phyloP scores from a whole-genome alignment of 805 yeast species.

The Yarrowia bubula region DNA sequence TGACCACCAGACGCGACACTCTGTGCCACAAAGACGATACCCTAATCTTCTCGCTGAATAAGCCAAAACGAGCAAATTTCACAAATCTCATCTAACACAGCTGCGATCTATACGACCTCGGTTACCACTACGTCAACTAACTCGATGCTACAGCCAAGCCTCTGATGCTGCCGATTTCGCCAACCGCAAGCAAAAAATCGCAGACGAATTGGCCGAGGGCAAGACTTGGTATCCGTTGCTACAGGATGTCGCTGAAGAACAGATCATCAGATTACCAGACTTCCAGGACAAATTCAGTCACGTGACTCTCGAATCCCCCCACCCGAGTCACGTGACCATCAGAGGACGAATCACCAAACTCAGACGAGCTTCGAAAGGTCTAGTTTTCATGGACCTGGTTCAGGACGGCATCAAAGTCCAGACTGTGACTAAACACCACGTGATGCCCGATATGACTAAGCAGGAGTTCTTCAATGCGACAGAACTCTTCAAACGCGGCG shows the following conservation, averaged over 20 bases:
- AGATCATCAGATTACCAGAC: slow-evolving; percentile 26
- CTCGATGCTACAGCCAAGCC: neutral
- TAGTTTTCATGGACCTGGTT: slow-evolving; percentile 63
- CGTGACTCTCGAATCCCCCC: neutral
- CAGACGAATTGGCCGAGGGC: neutral
- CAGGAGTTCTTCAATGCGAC: slow-evolving; percentile 45
- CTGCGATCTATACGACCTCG: neutral
- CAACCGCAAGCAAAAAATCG: slow-evolving; percentile 21
- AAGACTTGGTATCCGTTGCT: slow-evolving; percentile 28
- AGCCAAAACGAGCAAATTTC: too few species aligned
- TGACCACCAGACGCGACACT: slow-evolving; percentile 6
- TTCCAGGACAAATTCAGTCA: slow-evolving; percentile 9
- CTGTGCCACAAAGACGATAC: neutral
- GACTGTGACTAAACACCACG: slow-evolving; percentile 55
- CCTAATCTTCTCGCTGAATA: slow-evolving; percentile 26
- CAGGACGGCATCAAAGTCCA: slow-evolving; percentile 64
- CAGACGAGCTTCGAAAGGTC: slow-evolving; percentile 64
- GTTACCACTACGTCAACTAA: neutral
- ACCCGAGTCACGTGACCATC: slow-evolving; percentile 32
- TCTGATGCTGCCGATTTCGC: slow-evolving; percentile 29
- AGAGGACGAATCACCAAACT: slow-evolving; percentile 62
- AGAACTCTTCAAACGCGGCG: slow-evolving; percentile 62
- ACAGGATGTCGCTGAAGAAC: neutral
- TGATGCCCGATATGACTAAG: slow-evolving; percentile 42
- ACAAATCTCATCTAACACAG: neutral